phyloP scores from a whole-genome alignment of 2,329 filamentous ascomycete species.

The Orbilia ellipsospora region DNA sequence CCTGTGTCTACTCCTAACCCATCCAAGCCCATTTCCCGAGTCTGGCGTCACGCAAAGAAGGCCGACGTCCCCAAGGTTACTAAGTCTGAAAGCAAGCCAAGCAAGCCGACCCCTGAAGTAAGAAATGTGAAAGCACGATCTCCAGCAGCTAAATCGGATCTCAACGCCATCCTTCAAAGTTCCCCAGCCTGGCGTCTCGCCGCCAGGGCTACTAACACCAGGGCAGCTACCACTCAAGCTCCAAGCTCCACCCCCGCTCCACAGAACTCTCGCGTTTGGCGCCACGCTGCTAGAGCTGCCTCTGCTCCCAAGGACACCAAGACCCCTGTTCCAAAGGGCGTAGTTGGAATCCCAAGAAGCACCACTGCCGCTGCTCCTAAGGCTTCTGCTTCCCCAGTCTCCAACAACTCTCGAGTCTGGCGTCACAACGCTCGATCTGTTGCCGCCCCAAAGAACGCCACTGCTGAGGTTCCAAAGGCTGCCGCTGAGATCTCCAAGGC shows the following conservation, averaged over 20 bases:
- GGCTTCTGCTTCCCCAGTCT: background rate
- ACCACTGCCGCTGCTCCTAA: slow-evolving; percentile 3
- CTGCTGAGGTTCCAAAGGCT: slow-evolving; percentile 9
- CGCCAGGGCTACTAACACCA: slow-evolving; percentile 10
- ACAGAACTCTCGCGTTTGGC: slow-evolving; percentile 14
- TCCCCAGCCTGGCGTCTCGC: slow-evolving; percentile 19
- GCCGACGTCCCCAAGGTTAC: slow-evolving; percentile 1
- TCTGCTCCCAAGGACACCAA: background rate
- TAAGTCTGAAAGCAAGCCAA: no score
- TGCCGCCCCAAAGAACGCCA: slow-evolving; percentile 8
- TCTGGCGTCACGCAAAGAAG: slow-evolving; percentile 20
- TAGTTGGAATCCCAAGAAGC: background rate
- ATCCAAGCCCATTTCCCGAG: slow-evolving; percentile 6
- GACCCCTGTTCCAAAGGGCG: background rate
- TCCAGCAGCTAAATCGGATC: background rate
- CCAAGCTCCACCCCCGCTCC: background rate
- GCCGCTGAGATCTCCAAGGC: background rate
- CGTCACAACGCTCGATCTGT: slow-evolving; percentile 7
- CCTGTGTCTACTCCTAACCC: slow-evolving; percentile 2
- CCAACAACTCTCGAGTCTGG: slow-evolving; percentile 8
- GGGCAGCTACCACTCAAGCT: background rate
- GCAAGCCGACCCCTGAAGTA: background rate
- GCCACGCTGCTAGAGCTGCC: slow-evolving; percentile 13
- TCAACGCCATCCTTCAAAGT: slow-evolving; percentile 8
- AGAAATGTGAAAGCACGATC: slow-evolving; percentile 2